phyloP scores from a whole-genome alignment of 371 early-diverging fungal genomes.

The Lichtheimia corymbifera region DNA sequence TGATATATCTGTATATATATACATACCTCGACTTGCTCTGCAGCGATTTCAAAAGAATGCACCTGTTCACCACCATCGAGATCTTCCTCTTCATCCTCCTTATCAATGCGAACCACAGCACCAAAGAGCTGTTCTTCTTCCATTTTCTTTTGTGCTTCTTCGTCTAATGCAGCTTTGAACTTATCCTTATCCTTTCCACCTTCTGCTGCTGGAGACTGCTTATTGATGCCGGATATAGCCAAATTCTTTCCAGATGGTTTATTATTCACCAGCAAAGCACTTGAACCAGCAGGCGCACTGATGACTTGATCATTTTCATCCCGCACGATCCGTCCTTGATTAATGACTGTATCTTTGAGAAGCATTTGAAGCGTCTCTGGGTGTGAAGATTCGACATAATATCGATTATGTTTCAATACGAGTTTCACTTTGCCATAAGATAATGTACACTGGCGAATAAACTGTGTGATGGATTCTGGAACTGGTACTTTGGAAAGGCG shows the following conservation, averaged over 20 bases:
- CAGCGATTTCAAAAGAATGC: constrained; percentile 88
- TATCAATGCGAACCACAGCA: constrained; percentile 60
- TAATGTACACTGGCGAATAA: constrained; percentile 90
- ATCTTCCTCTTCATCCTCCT: constrained; percentile 75
- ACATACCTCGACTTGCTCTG: constrained; percentile 75
- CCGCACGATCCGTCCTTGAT: constrained; percentile 63
- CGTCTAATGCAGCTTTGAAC: constrained; percentile 14
- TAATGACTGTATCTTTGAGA: constrained; percentile 81
- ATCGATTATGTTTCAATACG: constrained; percentile 94
- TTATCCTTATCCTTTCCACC: constrained; percentile 23
- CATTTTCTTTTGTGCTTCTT: constrained; percentile 34
- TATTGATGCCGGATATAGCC: constrained; percentile 56
- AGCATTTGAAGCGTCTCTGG: constrained; percentile 86
- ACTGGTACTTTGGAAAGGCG: constrained; percentile 89
- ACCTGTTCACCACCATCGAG: constrained; percentile 72
- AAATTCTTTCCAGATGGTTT: constrained; percentile 67
- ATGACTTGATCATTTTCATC: constrained; percentile 45
- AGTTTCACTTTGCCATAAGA: constrained; percentile 98
- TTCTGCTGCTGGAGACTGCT: constrained; percentile 35
- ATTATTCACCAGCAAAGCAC: constrained; percentile 31
- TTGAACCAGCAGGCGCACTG: constrained; percentile 30
- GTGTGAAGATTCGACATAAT: constrained; percentile 90
- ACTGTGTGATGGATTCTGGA: constrained; percentile 83
- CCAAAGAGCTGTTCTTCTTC: constrained; percentile 59
- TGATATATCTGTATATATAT: background rate